phyloP scores from a whole-genome alignment of 2,329 filamentous ascomycete species.

The Pezicula carpinea region DNA sequence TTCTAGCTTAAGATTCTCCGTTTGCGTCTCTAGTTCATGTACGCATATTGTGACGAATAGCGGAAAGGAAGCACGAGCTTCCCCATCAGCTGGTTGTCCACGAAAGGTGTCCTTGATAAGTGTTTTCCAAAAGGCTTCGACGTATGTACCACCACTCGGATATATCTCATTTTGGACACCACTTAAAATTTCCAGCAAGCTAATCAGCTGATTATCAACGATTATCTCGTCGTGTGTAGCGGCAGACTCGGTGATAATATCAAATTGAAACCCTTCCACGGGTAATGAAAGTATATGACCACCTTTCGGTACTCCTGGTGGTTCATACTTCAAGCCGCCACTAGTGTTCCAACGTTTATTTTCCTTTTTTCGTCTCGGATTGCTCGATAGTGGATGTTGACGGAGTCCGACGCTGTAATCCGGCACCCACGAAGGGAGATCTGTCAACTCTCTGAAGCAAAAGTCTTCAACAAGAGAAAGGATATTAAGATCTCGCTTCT shows the following conservation, averaged over 20 bases:
- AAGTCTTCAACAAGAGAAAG: conserved; percentile 13
- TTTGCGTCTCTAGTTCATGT: neutral
- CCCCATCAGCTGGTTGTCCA: neutral
- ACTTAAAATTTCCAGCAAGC: neutral
- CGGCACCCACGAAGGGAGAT: conserved; percentile 14
- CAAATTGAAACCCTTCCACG: neutral
- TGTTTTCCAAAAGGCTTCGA: conserved; percentile 12
- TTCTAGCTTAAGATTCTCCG: no score
- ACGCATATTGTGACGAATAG: conserved; percentile 1
- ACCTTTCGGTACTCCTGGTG: neutral
- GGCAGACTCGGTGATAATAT: conserved; percentile 1
- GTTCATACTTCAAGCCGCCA: conserved; percentile 1
- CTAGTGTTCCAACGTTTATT: conserved; percentile 9
- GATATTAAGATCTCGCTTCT: conserved; percentile 11
- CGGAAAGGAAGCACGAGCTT: neutral
- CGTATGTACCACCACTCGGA: neutral
- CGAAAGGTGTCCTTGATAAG: conserved; percentile 10
- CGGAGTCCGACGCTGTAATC: conserved; percentile 7
- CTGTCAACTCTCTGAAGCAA: neutral
- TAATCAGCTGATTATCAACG: neutral
- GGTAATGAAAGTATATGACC: neutral
- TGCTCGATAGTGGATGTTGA: conserved; percentile 7
- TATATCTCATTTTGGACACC: neutral
- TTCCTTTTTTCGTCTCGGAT: conserved; percentile 4
- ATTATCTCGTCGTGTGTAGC: neutral